A percentile compares a stretch with the other conserved stretches of the same genome.
Evolutionary conservation across 495 filamentous ascomycete genomes (phyloP).

Genomic region (Annulohypoxylon nitens): DNA sequence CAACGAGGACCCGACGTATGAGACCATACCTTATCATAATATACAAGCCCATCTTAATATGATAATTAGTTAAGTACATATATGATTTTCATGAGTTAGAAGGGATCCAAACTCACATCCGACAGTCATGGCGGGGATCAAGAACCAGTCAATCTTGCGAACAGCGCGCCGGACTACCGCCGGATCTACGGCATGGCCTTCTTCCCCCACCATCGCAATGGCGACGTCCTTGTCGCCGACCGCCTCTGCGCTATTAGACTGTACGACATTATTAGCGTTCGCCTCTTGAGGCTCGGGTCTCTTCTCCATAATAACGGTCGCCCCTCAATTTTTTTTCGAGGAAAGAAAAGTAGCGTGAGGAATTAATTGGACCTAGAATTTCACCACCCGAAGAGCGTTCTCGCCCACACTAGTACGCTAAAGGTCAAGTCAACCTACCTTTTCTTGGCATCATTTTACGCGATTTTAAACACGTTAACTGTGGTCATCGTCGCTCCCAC

Average conservation of each 20-base stretch:
- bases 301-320: slow-evolving; percentile 31
- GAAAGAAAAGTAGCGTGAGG: not conserved
- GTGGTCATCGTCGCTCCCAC: slow-evolving; percentile 4
- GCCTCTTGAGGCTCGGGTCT: slow-evolving; percentile 18
- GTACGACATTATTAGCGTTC: slow-evolving; percentile 5
- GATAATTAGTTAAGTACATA: not conserved
- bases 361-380: slow-evolving; percentile 9
- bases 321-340: not conserved
- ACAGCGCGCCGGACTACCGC: slow-evolving; percentile 60
- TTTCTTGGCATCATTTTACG: not conserved
- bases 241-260: not conserved
- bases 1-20: not conserved
- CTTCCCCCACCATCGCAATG: slow-evolving; percentile 56
- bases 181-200: slow-evolving; percentile 40
- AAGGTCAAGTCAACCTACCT: slow-evolving; percentile 19
- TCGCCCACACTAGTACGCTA: slow-evolving; percentile 24
- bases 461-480: slow-evolving; percentile 4
- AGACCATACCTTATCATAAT: slow-evolving; percentile 76
- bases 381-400: not conserved
- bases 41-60: slow-evolving; percentile 72
- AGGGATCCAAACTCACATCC: slow-evolving; percentile 56
- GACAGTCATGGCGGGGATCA: slow-evolving; percentile 79
- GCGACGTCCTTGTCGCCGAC: slow-evolving; percentile 53
- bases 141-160: slow-evolving; percentile 76
- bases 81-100: not conserved